A percentile compares a stretch with the other conserved stretches of the same genome.
Evolutionary conservation across 106 monocot species (phyloP).

Genomic region (Apostasia ramifera): DNA sequence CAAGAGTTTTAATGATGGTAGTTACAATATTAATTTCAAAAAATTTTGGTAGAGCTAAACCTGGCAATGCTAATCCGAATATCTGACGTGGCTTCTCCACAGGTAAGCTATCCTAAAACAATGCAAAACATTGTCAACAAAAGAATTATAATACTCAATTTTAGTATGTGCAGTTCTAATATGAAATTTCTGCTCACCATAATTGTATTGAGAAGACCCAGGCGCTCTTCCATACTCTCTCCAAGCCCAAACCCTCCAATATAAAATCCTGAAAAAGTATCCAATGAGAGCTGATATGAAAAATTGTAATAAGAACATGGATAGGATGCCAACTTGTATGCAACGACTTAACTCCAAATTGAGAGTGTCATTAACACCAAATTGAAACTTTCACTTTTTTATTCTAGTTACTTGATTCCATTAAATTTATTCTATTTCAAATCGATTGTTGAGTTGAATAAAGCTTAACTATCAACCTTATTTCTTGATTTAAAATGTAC

Average conservation of each 20-base stretch:
- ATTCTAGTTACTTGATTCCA: too few species aligned
- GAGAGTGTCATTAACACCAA: too few species aligned
- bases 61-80: conserved; percentile 87
- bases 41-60: conserved; percentile 1
- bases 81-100: conserved; percentile 58
- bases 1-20: too few species aligned
- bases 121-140: conserved; percentile 8
- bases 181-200: conserved; percentile 31
- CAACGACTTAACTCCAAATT: too few species aligned
- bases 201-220: conserved; percentile 59
- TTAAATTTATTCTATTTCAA: background rate
- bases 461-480: background rate
- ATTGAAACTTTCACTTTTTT: too few species aligned
- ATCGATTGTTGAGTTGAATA: background rate
- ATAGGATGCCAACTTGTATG: background rate
- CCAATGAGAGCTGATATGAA: background rate
- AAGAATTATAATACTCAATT: background rate
- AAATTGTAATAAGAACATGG: background rate
- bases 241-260: conserved; percentile 97
- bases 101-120: conserved; percentile 70
- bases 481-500: background rate
- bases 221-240: conserved; percentile 81
- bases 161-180: background rate
- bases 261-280: conserved; percentile 65
- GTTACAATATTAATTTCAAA: too few species aligned